These are phyloP conservation scores for Picea sitchensis DNA, from an alignment of 75 land plant genomes.

Conservation along the genomic window DNA sequence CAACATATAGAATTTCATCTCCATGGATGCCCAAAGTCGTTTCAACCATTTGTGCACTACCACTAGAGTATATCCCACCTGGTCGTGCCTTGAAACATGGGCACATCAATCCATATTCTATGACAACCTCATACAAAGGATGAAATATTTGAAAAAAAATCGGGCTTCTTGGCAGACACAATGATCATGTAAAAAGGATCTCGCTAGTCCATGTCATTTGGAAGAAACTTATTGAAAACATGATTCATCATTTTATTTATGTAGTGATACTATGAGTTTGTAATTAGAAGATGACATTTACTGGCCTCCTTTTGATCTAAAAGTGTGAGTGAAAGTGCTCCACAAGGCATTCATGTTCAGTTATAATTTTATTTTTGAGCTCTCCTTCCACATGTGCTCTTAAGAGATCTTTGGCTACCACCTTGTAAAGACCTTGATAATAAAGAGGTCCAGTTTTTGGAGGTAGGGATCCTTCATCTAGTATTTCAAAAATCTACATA, in stretches of 20 bases:
- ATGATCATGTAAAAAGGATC: conserved; percentile 98
- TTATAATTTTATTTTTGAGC: conserved; percentile 92
- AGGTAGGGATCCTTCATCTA: conserved; percentile 84
- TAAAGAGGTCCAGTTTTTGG: conserved; percentile 72
- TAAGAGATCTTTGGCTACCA: conserved; percentile 89
- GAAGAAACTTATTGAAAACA: conserved; percentile 92
- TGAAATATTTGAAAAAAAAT: conserved; percentile 86
- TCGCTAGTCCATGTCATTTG: conserved; percentile 91
- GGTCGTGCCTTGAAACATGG: conserved; percentile 76
- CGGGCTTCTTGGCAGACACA: conserved; percentile 96
- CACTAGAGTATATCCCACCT: conserved; percentile 97
- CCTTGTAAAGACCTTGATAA: conserved; percentile 86
- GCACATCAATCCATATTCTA: conserved; percentile 94
- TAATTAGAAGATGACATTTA: conserved; percentile 76
- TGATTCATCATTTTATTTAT: conserved; percentile 99
- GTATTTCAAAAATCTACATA: conserved; percentile 97
- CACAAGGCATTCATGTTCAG: conserved; percentile 86
- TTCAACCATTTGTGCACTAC: conserved; percentile 96
- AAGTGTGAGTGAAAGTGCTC: conserved; percentile 89
- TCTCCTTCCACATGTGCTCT: conserved; percentile 97
- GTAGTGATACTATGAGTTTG: conserved; percentile 97
- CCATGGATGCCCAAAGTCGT: conserved; percentile 78
- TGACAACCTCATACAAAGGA: conserved; percentile 93
- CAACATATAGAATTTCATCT: conserved; percentile 94
- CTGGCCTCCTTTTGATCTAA: conserved; percentile 99